Percentiles rank a stretch among this genome's conserved stretches.
Evolutionary conservation across 1,139 yeast genomes (phyloP).

Genomic region (Ogataea hybrid): DNA sequence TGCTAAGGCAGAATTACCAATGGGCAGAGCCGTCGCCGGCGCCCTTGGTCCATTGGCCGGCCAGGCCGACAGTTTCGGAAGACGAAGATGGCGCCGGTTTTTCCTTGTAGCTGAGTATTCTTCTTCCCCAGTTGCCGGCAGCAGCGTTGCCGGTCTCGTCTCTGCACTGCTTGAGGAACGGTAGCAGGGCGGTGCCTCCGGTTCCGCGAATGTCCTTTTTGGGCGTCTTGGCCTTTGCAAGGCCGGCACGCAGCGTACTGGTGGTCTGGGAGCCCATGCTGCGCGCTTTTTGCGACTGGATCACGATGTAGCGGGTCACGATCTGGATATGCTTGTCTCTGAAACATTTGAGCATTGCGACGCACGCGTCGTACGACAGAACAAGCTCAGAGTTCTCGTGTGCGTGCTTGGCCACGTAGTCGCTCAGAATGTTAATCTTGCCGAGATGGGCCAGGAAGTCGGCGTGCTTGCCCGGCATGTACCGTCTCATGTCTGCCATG

Average conservation of each 20-base stretch:
- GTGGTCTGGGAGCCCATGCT: constrained; percentile 54
- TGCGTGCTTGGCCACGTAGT: constrained; percentile 50
- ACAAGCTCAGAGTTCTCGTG: constrained; percentile 52
- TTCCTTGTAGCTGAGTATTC: constrained; percentile 63
- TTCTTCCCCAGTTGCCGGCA: constrained; percentile 85
- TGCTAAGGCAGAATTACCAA: constrained; percentile 20
- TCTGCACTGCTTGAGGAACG: constrained; percentile 90
- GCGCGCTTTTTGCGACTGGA: constrained; percentile 63
- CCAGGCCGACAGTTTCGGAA: constrained; percentile 23
- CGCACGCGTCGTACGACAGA: constrained; percentile 81
- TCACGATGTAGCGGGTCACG: constrained; percentile 79
- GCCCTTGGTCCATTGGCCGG: constrained; percentile 30
- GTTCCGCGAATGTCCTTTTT: constrained; percentile 71
- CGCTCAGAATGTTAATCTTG: constrained; percentile 56
- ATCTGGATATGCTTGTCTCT: constrained; percentile 92
- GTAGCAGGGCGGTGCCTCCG: constrained; percentile 90
- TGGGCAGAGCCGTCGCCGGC: constrained; percentile 24
- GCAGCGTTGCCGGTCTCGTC: constrained; percentile 95
- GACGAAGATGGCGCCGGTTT: constrained; percentile 1
- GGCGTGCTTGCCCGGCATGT: constrained; percentile 88
- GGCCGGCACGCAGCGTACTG: constrained; percentile 53
- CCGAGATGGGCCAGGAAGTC: constrained; percentile 64
- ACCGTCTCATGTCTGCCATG: constrained; percentile 77
- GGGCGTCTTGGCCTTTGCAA: constrained; percentile 42
- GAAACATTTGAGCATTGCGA: constrained; percentile 85